Percentiles rank a stretch among this genome's conserved stretches.
Conservation (phyloP, 192 early-diverging fungal genomes). For the Gamsiella multidivaricata region DNA sequence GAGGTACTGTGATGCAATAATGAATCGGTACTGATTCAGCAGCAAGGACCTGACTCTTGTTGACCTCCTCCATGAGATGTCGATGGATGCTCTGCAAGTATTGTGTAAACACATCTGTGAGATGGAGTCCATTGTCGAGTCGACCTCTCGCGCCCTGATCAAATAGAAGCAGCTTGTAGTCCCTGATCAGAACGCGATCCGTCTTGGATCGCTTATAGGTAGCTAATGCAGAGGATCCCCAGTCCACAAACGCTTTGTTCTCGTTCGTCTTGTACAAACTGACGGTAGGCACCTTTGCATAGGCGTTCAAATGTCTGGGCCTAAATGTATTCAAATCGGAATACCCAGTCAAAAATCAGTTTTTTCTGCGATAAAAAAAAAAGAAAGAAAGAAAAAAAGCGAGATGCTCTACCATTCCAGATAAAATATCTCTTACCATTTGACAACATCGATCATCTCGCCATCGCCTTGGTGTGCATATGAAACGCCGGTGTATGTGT, state of each 20-base stretch:
- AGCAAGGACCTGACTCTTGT: slow-evolving; percentile 45
- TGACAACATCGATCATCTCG: slow-evolving; percentile 50
- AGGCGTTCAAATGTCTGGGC: slow-evolving; percentile 48
- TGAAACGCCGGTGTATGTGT: slow-evolving; percentile 34
- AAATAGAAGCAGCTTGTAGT: slow-evolving; percentile 46
- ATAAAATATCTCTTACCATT: no score
- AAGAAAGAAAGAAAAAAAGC: slow-evolving; percentile 2
- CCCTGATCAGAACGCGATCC: slow-evolving; percentile 28
- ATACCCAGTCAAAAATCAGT: no score
- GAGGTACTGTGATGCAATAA: slow-evolving; percentile 53
- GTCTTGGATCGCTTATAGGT: slow-evolving; percentile 42
- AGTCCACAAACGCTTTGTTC: slow-evolving; percentile 36
- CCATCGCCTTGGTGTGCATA: slow-evolving; percentile 37
- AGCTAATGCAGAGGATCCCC: slow-evolving; percentile 48
- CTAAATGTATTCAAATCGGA: no score
- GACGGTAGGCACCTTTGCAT: slow-evolving; percentile 52
- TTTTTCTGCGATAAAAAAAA: no score
- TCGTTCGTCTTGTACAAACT: slow-evolving; percentile 51
- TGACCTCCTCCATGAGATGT: slow-evolving; percentile 53
- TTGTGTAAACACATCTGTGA: slow-evolving; percentile 48
- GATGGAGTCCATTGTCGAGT: slow-evolving; percentile 42
- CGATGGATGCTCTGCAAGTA: slow-evolving; percentile 42
- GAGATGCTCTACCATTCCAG: no score
- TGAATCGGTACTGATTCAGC: slow-evolving; percentile 50
- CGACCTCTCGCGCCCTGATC: slow-evolving; percentile 41